Base-by-base conservation (phyloP, 345 rosid species). In the Bruguiera gymnorhiza region DNA sequence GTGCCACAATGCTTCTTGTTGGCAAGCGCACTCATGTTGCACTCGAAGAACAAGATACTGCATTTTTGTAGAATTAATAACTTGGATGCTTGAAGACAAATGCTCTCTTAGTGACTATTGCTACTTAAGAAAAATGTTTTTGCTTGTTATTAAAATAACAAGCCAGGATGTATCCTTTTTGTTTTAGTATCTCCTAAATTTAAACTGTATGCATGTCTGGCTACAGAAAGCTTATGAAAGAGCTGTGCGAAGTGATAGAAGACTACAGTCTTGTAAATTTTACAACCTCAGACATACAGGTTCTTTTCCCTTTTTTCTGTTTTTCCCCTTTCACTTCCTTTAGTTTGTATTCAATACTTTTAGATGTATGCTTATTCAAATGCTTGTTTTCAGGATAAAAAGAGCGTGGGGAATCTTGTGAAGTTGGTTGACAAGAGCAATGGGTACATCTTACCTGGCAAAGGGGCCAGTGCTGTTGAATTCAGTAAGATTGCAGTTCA, bases 261-360 rank as follows among this genome's bases (percentile, higher is more conserved):
- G 82, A 89, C 74, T 82, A 73, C 62, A 59, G 88, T 75, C 86
- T 86, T 69, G 97, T 90, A n/a, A 76, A 82, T 81, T 92, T 88
- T 73, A 75, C 96, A 43, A 90, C 98, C 68, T 81, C 86, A 72
- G 96, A 96, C 73, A 90, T 96, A 78, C 98, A 96, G 97, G 96
- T 80, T 70, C 65, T 18, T 75, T 34, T 58, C 62, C 66, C 13
- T 1, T 20, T 48, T n/a, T 29, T 65, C 1, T 1, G 2, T 6
- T 32, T 36, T 8, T 6, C 8, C 39, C 8, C 8, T 8, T 36
- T 36, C 8, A 36, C 8, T 67, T 20, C 43, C 39, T 64, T 34
- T 43, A 52, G 31, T 61, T 68, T 51, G 18, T 27, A 27, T 27
- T 27, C 29, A 27, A 27, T 51, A 53, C 21, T 63, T 73, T 32